These are phyloP conservation scores for Colletotrichum neosansevieriae DNA, from an alignment of 2,329 filamentous ascomycete species.

Conservation along the genomic window DNA sequence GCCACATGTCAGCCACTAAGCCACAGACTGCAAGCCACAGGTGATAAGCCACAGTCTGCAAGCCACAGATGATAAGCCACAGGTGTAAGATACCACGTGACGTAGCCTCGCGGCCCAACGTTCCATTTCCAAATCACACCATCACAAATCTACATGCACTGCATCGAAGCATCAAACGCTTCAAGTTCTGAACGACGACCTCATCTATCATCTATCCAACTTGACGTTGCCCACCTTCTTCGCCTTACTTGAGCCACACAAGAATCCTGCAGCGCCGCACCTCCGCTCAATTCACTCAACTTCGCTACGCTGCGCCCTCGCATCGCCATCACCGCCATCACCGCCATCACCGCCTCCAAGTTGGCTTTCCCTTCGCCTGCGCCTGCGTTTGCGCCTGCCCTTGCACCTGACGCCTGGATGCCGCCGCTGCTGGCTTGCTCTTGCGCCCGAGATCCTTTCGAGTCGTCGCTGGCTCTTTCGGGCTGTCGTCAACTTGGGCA, in stretches of 20 bases:
- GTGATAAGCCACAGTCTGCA: no score
- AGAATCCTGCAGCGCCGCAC: neutral
- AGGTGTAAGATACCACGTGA: no score
- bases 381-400: no score
- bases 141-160: no score
- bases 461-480: neutral
- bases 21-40: no score
- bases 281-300: neutral
- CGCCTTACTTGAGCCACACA: neutral
- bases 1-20: no score
- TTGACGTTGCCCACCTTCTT: neutral
- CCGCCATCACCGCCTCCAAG: neutral
- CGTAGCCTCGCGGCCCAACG: no score
- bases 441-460: neutral
- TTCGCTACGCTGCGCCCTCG: neutral
- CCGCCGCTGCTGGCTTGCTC: neutral
- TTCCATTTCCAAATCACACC: no score
- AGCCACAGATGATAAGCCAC: no score
- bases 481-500: neutral
- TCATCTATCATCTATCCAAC: neutral
- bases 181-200: no score
- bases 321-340: neutral
- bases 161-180: no score
- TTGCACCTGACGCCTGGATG: neutral
- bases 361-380: neutral